Base-by-base conservation (phyloP, 768 basidiomycete species). In the Termitomyces sp. region DNA sequence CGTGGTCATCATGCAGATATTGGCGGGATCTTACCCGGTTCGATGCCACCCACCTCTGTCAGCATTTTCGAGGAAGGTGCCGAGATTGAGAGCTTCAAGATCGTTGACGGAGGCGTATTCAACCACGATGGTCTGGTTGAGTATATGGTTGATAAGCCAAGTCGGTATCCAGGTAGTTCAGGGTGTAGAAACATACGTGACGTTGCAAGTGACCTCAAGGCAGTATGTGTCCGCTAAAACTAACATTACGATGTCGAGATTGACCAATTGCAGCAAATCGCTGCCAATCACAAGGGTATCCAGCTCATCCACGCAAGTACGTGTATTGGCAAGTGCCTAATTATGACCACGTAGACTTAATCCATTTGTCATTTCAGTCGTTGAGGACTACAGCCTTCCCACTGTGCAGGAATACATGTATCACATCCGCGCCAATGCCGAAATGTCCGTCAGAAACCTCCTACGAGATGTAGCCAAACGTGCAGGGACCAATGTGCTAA, bases 1-100 rank as follows among this genome's bases (percentile, higher is more conserved):
- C 82, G 95, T 54, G 95, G 93, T 0, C 95, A 98, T 69, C 95
- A 97, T 72, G 93, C 93, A 4, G 94, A 96, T 73, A 91, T 95
- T 61, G 93, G 94, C 1, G 94, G 94, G 0, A 95, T 96, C 62
- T 78, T 93, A 2, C 93, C 95, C 6, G 93, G 92, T 1, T 94
- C 91, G 39, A 98, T 98, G 95, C 95, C 95, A 0, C 95, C 96
- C 0, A 94, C 92, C 2, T 90, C 89, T 12, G 88, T 89, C 63
- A 93, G 84, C 61, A 88, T 97, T 46, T 95, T 91, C 66, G 91
- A 98, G 70, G 95, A 98, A 70, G 95, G 95, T 20, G 96, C 95
- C 0, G 84, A 94, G 66, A 88, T 98, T 53, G 82, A 87, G 65
- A 89, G 88, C 69, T 92, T 97, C 81, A 97, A 95, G 73, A 86